Base-by-base conservation (phyloP, 192 early-diverging fungal genomes). In the Rhizoclosmatium sp. region DNA sequence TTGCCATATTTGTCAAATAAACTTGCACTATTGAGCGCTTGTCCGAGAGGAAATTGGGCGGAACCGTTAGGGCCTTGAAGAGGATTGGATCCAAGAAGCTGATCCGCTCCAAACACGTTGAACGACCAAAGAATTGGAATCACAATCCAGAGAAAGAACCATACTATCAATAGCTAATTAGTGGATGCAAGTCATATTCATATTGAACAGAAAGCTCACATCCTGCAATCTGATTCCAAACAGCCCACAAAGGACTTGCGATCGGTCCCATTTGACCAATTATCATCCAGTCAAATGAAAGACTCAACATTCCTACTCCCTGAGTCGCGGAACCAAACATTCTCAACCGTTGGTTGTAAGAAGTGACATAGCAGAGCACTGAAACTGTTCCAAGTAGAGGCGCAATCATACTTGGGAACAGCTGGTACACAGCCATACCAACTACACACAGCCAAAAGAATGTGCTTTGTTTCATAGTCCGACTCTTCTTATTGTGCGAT, bases 81-180 rank as follows among this genome's bases (percentile, higher is more conserved):
- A 3, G 61, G 59, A 49, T 73, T 65, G 14, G 69, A 47, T 9
- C 78, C 78, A 9, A 80, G 16, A 12, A 69, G 31, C 54, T 80
- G 78, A 47, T 70, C 78, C 65, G 64, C 71, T 19, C 79, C 81
- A 54, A 83, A 85, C 14, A 72, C 59, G 59, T 85, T 85, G 67
- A n/a, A 54, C 71, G 65, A 60, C 70, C 80, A 85, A 40, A 82
- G 58, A 49, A 85, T 59, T 2, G 84, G 84, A 5, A 62, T 46
- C 46, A 85, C 60, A 47, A 85, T 40, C 73, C 79, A 84, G 44
- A 58, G 2, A 48, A 51, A 58, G 45, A 84, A 41, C 45, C 67
- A 84, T 7, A 75, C 81, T 81, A 44, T 31, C 42, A 46, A 59
- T 39, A 45, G 75, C 41, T 3, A 78, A 21, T 46, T 23, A 45